Conservation (phyloP, 2,329 filamentous ascomycete genomes). For the Nemania abortiva region DNA sequence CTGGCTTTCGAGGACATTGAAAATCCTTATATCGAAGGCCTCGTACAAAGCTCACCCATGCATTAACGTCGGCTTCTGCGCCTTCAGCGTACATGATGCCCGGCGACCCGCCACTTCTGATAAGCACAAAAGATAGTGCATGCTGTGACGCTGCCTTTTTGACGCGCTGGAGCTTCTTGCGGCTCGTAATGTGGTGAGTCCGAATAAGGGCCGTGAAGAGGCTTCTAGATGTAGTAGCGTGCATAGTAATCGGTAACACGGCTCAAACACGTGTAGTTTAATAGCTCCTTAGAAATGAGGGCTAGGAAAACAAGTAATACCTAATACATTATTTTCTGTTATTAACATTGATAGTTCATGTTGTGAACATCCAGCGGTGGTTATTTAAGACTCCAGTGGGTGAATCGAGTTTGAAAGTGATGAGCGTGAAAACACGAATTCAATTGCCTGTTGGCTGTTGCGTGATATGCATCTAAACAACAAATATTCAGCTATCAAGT, state of each 20-base stretch:
- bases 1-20: slow-evolving; percentile 69
- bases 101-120: slow-evolving; percentile 75
- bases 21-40: slow-evolving; percentile 79
- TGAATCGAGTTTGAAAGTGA: no score
- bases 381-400: no score
- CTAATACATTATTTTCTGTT: no score
- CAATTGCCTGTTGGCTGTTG: no score
- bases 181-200: slow-evolving; percentile 84
- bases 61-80: slow-evolving; percentile 61
- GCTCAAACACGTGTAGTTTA: not conserved
- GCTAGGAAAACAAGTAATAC: no score
- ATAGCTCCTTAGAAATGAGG: not conserved
- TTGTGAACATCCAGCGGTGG: no score
- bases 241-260: slow-evolving; percentile 17
- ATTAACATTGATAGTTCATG: no score
- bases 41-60: slow-evolving; percentile 75
- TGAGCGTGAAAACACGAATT: no score
- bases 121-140: slow-evolving; percentile 71
- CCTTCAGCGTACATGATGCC: slow-evolving; percentile 85
- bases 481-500: not conserved
- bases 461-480: no score
- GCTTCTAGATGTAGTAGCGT: slow-evolving; percentile 15
- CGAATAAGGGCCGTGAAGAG: slow-evolving; percentile 72
- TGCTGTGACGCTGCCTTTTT: slow-evolving; percentile 72
- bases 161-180: slow-evolving; percentile 74